Percentiles rank a stretch among this genome's conserved stretches.
Evolutionary conservation across 495 filamentous ascomycete species (phyloP).

Genomic region (Lasiosphaeria miniovina): DNA sequence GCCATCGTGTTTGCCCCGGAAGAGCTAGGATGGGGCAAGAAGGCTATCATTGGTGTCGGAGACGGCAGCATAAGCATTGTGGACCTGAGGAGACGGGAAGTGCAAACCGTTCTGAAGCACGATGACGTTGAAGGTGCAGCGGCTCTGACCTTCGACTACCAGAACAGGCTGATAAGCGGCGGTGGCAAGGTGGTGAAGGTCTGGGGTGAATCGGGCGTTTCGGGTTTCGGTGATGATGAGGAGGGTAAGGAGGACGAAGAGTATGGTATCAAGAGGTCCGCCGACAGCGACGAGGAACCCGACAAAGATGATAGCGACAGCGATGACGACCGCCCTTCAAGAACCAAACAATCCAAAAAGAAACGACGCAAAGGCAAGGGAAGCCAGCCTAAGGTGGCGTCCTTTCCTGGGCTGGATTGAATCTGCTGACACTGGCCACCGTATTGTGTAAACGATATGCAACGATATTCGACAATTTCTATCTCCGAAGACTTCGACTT

Average conservation of each 20-base stretch:
- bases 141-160: slow-evolving; percentile 74
- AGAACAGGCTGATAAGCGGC: slow-evolving; percentile 80
- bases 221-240: slow-evolving; percentile 40
- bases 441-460: not conserved
- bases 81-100: slow-evolving; percentile 41
- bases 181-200: slow-evolving; percentile 82
- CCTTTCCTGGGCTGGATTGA: slow-evolving; percentile 36
- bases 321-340: slow-evolving; percentile 46
- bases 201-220: slow-evolving; percentile 55
- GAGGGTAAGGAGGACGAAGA: slow-evolving; percentile 45
- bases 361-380: slow-evolving; percentile 48
- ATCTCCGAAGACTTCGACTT: not conserved
- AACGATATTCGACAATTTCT: not conserved
- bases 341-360: slow-evolving; percentile 37
- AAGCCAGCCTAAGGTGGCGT: slow-evolving; percentile 14
- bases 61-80: slow-evolving; percentile 59
- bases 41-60: slow-evolving; percentile 70
- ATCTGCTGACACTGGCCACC: not conserved
- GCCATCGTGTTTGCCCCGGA: slow-evolving; percentile 64
- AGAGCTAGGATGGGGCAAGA: slow-evolving; percentile 61
- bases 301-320: slow-evolving; percentile 34
- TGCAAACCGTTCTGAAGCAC: slow-evolving; percentile 56
- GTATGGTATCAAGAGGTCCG: slow-evolving; percentile 42
- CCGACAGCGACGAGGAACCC: slow-evolving; percentile 39
- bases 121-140: slow-evolving; percentile 82